A percentile compares a stretch with the other conserved stretches of the same genome.
Evolutionary conservation across 805 yeast genomes (phyloP).

Genomic region (Metschnikowia corniflorae): DNA sequence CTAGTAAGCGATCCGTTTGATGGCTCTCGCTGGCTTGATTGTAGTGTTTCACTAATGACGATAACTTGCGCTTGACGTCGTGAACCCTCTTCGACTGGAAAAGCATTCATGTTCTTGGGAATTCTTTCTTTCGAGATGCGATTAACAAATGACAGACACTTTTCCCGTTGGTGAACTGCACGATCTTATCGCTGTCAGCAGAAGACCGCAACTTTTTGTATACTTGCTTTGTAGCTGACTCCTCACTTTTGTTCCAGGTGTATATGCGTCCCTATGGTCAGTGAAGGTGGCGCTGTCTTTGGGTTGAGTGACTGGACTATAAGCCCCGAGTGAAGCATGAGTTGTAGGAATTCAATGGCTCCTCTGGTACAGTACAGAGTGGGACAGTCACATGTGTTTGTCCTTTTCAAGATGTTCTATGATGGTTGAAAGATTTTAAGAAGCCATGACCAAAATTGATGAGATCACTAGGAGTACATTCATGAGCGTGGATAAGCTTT

Average conservation of each 20-base stretch:
- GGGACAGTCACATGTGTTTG: constrained; percentile 90
- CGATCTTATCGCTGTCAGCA: not conserved
- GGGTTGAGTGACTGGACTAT: constrained; percentile 44
- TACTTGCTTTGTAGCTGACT: constrained; percentile 20
- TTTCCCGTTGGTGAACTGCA: not conserved
- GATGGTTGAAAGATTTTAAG: no score
- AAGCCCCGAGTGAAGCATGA: constrained; percentile 46
- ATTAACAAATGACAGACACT: constrained; percentile 62
- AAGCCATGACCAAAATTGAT: no score
- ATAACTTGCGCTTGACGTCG: constrained; percentile 42
- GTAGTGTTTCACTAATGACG: constrained; percentile 27
- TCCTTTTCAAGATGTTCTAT: no score
- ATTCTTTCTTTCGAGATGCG: constrained; percentile 65
- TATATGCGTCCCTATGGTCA: constrained; percentile 39
- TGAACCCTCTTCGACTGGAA: constrained; percentile 54
- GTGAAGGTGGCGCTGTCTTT: constrained; percentile 25
- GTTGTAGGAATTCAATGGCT: constrained; percentile 49
- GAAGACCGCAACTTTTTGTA: constrained; percentile 1
- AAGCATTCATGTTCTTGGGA: constrained; percentile 74
- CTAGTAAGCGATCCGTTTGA: constrained; percentile 11
- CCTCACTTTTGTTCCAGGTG: constrained; percentile 40
- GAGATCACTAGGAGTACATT: no score
- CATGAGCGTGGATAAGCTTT: no score
- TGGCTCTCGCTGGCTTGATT: constrained; percentile 16
- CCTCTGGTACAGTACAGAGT: constrained; percentile 55